Conservation (phyloP, 1,139 yeast genomes). For the Geotrichum aggregatum region DNA sequence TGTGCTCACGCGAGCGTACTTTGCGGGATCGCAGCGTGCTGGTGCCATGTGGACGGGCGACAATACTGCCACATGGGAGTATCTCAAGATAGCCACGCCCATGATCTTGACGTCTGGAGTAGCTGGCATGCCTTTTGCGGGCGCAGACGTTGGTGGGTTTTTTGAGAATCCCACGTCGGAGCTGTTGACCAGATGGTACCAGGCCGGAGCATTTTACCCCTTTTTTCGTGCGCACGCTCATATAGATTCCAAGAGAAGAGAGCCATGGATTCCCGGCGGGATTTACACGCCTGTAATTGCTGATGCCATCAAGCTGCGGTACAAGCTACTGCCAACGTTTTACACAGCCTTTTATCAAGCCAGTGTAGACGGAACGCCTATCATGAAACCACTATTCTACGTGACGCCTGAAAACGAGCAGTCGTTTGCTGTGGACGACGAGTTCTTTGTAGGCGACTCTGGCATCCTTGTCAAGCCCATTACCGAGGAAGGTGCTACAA, state of each 20-base stretch:
- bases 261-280: slow-evolving; percentile 82
- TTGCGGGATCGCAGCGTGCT: slow-evolving; percentile 85
- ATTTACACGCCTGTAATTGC: slow-evolving; percentile 66
- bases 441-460: slow-evolving; percentile 70
- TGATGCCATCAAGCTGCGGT: slow-evolving; percentile 68
- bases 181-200: slow-evolving; percentile 87
- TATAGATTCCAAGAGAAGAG: slow-evolving; percentile 85
- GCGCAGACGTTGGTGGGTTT: slow-evolving; percentile 97
- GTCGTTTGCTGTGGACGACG: slow-evolving; percentile 66
- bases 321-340: slow-evolving; percentile 67
- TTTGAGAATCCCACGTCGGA: slow-evolving; percentile 85
- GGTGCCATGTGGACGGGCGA: slow-evolving; percentile 99
- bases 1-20: slow-evolving; percentile 80
- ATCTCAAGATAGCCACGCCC: slow-evolving; percentile 73
- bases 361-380: slow-evolving; percentile 59
- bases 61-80: slow-evolving; percentile 89
- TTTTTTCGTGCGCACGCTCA: slow-evolving; percentile 97
- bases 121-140: slow-evolving; percentile 87
- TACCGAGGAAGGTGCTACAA: slow-evolving; percentile 50
- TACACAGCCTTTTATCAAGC: slow-evolving; percentile 78
- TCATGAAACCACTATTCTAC: slow-evolving; percentile 72
- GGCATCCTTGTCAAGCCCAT: slow-evolving; percentile 83
- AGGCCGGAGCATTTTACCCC: slow-evolving; percentile 92
- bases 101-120: slow-evolving; percentile 79
- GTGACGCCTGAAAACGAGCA: slow-evolving; percentile 52